Evolutionary conservation across 2,329 filamentous ascomycete species (phyloP), one percentile per base, ranked within the genome.

Genomic region (Coniochaeta sp.): DNA sequence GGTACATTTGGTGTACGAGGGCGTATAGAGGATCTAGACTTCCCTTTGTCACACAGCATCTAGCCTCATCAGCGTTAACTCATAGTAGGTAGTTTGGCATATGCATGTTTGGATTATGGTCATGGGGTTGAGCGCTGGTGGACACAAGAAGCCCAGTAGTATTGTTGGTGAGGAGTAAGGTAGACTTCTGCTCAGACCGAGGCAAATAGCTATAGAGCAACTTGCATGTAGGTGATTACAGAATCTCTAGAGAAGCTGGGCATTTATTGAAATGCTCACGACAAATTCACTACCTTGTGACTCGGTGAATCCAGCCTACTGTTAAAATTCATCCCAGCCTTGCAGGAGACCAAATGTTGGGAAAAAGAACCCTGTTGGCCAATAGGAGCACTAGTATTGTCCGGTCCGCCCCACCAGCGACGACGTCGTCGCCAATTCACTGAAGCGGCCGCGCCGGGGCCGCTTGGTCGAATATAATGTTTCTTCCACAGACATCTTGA

Each of bases 41-140:
- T 56, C 17, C 30, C 24, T 52, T 56, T 56, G 54, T 56, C 22
- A 36, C 38, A n/a, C 54, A 56, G 54, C 54, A 56, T 56, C 17
- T 3, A 56, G 54, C 30, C n/a, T 56, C 22, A 3, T 22, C 54
- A 22, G 28, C 54, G 22, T 34, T 56, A 22, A 52, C 47, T 2
- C 10, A 22, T 4, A 1, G 9, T 40, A 40, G n/a, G 38, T 22
- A 38, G 28, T 34, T 36, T 56, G 54, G 54, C 54, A 34, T 38
- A 56, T 28, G 8, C 12, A 14, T 3, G 22, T 28, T 7, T 30
- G 12, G 17, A 2, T 7, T 14, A 22, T 30, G 4, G 8, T 47
- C 10, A 19, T 12, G 19, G 22, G n/a, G 10, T 14, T 22, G n/a
- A 44, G n/a, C 3, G 14, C 14, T 38, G 36, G 40, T 44, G 19